Evolutionary conservation across 805 yeast species (phyloP), one percentile per base, ranked within the genome.

Genomic region (Debaryomyces hansenii): DNA sequence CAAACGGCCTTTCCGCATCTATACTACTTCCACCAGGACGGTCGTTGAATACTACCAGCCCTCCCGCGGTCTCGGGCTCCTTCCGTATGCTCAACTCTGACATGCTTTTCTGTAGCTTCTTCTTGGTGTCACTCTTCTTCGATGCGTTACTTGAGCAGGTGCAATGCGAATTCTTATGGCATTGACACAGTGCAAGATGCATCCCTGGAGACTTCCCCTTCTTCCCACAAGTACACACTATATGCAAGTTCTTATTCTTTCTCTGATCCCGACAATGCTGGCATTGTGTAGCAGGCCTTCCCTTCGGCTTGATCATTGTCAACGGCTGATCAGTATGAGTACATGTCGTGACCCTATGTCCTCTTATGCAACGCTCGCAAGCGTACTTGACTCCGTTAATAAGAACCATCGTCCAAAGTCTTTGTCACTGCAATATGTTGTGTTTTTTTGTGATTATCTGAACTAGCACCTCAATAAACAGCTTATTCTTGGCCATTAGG

Each of bases 381-480:
- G 99, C 98, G 66, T 90, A 92, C 63, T 94, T 92, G 53, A 88
- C 85, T 33, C 97, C 98, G 58, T 90, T 89, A 43, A 92, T 84
- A 44, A 89, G 74, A 47, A 92, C 97, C 97, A 91, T 92, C 18
- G 52, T 48, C 34, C 40, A 37, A 15, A 37, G 29, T 12, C 40
- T 14, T 14, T 11, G 11, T 32, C 18, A 8, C 18, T 37, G 40
- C 24, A 11, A 5, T 20, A 5, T 12, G 18, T 12, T 9, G 31
- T 28, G 9, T 20, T 11, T n/a, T 10, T 37, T 20, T 16, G 31
- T 37, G 11, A 15, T 12, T 18, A 24, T 24, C 27, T 24, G n/a
- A 20, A 20, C 24, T 14, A 16, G 38, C 38, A 20, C 38, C 20
- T 24, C 14, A 6, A 18, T 35, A 2, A 15, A n/a, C n/a, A 14